Conservation (phyloP, 176 grass and related monocot genomes). For the Rhynchospora breviuscula region DNA sequence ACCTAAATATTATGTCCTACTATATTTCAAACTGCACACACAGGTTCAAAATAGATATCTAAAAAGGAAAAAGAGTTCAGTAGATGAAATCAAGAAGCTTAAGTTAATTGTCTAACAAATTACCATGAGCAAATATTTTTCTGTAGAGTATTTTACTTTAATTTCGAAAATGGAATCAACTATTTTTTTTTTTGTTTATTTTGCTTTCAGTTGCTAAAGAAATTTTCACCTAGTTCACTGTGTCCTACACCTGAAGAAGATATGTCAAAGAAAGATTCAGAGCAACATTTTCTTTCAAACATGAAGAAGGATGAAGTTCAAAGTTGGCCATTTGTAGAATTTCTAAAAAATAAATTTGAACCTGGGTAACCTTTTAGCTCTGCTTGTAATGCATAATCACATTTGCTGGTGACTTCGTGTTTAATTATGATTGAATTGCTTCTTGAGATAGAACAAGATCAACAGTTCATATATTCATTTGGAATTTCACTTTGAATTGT, state of each 20-base stretch:
- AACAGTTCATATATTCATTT: too few species aligned
- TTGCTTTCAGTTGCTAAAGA: constrained; percentile 31
- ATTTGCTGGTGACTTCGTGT: too few species aligned
- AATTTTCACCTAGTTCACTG: constrained; percentile 26
- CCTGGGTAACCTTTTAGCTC: constrained; percentile 19
- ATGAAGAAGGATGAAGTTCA: constrained; percentile 1
- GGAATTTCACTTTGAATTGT: too few species aligned
- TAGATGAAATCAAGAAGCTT: too few species aligned
- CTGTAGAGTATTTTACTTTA: not conserved
- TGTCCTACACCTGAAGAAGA: constrained; percentile 20
- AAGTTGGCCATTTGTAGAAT: constrained; percentile 20
- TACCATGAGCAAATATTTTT: too few species aligned
- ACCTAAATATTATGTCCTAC: too few species aligned
- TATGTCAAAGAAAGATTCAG: not conserved
- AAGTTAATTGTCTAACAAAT: too few species aligned
- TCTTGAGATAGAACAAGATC: too few species aligned
- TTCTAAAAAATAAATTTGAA: constrained; percentile 31
- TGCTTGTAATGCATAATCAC: not conserved
- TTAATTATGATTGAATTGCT: too few species aligned
- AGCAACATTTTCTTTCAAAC: not conserved
- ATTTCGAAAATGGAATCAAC: not conserved
- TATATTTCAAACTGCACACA: too few species aligned
- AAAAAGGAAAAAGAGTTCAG: too few species aligned
- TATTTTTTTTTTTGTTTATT: not conserved
- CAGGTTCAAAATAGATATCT: too few species aligned